Conservation (phyloP, 2,329 filamentous ascomycete genomes). For the Penicillium corylophilum region DNA sequence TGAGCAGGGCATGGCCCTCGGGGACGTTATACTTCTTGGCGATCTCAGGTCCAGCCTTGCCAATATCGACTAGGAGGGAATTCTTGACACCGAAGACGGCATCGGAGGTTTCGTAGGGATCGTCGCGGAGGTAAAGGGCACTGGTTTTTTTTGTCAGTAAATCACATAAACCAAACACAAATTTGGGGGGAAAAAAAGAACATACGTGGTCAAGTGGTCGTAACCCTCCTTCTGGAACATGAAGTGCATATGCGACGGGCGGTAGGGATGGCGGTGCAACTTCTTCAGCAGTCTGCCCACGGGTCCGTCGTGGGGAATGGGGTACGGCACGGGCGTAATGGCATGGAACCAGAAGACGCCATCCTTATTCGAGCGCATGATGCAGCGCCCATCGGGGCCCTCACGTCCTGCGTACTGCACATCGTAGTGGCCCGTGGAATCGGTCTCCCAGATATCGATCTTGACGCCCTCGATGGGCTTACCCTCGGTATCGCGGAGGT, state of each 20-base stretch:
- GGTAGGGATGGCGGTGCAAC: constrained; percentile 71
- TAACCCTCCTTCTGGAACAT: constrained; percentile 81
- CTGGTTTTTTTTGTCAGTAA: constrained; percentile 42
- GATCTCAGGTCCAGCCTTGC: constrained; percentile 52
- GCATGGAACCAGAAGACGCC: constrained; percentile 83
- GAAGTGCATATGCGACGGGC: constrained; percentile 80
- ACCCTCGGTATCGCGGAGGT: constrained; percentile 63
- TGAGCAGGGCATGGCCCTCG: constrained; percentile 63
- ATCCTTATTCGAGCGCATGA: constrained; percentile 67
- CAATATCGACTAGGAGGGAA: constrained; percentile 68
- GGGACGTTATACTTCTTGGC: constrained; percentile 63
- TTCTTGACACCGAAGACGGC: constrained; percentile 86
- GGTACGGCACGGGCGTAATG: constrained; percentile 81
- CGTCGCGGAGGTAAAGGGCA: constrained; percentile 72
- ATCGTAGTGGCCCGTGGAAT: constrained; percentile 77
- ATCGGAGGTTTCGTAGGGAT: constrained; percentile 79
- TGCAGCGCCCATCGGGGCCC: constrained; percentile 68
- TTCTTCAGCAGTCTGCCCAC: constrained; percentile 69
- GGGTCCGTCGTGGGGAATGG: constrained; percentile 80
- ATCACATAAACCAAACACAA: neutral
- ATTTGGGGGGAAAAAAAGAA: constrained; percentile 26
- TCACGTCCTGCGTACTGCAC: constrained; percentile 68
- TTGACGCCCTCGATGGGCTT: constrained; percentile 64
- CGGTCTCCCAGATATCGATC: constrained; percentile 84
- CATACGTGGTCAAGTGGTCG: constrained; percentile 80